phyloP scores from a whole-genome alignment of 495 filamentous ascomycete genomes.

The Aspergillus biplanus region DNA sequence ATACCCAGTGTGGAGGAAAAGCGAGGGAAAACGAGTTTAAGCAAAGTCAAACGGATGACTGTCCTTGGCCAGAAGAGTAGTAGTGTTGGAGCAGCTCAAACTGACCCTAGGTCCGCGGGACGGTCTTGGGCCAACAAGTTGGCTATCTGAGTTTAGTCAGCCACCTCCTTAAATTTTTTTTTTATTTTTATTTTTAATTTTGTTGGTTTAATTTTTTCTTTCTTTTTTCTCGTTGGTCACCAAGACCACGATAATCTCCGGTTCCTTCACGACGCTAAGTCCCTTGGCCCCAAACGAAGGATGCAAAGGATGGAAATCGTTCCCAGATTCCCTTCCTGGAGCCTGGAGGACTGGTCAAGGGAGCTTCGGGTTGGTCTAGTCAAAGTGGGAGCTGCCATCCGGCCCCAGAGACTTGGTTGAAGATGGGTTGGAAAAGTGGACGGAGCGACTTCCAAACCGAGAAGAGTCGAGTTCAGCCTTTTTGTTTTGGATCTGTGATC shows the following conservation, averaged over 20 bases:
- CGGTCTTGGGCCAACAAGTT: not conserved
- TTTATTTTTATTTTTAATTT: constrained; percentile 20
- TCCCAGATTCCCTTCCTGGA: constrained; percentile 28
- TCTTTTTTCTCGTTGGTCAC: constrained; percentile 22
- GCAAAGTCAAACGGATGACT: constrained; percentile 12
- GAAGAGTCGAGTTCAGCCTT: constrained; percentile 12
- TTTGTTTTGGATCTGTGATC: not conserved
- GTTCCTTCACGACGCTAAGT: constrained; percentile 25
- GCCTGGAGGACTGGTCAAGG: constrained; percentile 22
- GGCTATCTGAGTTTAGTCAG: constrained; percentile 13
- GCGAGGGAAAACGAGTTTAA: constrained; percentile 3
- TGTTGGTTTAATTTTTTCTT: not conserved
- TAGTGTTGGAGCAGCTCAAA: constrained; percentile 1
- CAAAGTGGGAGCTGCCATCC: constrained; percentile 26
- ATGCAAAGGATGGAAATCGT: constrained; percentile 25
- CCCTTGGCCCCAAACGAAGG: constrained; percentile 30
- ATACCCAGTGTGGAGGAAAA: constrained; percentile 2
- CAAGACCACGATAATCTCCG: constrained; percentile 35
- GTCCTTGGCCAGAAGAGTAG: constrained; percentile 18
- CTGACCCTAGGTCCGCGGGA: constrained; percentile 17
- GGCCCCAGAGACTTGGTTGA: constrained; percentile 29
- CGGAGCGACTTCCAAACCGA: constrained; percentile 32
- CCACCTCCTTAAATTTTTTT: constrained; percentile 12
- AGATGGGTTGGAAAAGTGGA: constrained; percentile 15
- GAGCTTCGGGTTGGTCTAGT: constrained; percentile 16